Conservation (phyloP, 1,284 basidiomycete species). For the Irpex sp. region DNA sequence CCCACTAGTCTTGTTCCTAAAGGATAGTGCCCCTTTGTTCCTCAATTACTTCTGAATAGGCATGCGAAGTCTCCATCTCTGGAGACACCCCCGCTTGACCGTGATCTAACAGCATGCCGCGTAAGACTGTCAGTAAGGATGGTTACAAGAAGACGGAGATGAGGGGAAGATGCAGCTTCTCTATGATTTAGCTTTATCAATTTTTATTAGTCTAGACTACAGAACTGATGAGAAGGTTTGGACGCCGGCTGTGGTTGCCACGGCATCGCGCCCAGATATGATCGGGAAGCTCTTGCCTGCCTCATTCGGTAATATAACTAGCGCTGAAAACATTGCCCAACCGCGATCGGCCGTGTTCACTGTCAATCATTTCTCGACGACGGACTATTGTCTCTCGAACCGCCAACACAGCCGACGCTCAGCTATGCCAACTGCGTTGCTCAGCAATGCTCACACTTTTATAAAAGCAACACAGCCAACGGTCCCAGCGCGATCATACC, state of each 20-base stretch:
- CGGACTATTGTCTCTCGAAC: no score
- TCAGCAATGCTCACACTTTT: no score
- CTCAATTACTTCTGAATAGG: not conserved
- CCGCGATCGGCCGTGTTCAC: no score
- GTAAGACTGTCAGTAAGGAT: not conserved
- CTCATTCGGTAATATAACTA: not conserved
- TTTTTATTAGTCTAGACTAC: not conserved
- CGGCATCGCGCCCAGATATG: not conserved
- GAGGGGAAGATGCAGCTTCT: not conserved
- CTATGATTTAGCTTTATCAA: not conserved
- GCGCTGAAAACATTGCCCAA: not conserved
- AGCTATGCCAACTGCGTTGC: no score
- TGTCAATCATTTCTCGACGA: no score
- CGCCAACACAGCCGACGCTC: no score
- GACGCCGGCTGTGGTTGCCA: not conserved
- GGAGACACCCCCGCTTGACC: not conserved
- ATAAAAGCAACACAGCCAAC: no score
- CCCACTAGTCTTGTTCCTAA: not conserved
- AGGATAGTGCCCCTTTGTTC: not conserved
- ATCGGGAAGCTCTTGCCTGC: not conserved
- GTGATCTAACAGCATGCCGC: not conserved
- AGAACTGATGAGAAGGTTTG: not conserved
- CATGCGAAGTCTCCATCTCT: not conserved
- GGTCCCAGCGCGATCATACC: no score
- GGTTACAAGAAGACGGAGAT: not conserved